phyloP scores from a whole-genome alignment of 208 protist genomes.

The Acanthamoeba lugdunensis region DNA sequence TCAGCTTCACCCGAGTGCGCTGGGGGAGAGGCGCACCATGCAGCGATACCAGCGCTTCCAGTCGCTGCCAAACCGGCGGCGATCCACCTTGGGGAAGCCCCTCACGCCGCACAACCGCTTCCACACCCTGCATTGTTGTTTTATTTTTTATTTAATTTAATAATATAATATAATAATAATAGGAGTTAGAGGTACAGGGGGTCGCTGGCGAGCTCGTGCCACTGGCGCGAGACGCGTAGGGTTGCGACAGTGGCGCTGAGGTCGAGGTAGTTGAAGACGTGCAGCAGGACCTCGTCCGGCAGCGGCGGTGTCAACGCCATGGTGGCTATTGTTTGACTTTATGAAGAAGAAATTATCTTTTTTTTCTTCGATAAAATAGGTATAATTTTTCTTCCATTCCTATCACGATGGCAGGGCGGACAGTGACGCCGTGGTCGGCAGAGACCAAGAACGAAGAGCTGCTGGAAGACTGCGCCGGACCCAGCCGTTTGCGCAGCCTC shows the following conservation, averaged over 20 bases:
- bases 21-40: neutral
- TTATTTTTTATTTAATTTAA: neutral
- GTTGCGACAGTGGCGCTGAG: neutral
- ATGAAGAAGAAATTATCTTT: too few relatives aligned
- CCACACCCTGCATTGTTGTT: neutral
- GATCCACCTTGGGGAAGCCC: neutral
- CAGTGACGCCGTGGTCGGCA: too few relatives aligned
- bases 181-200: neutral
- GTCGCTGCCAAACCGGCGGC: neutral
- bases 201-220: constrained; percentile 28
- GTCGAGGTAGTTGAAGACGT: constrained; percentile 26
- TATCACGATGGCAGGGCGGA: too few relatives aligned
- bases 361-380: too few relatives aligned
- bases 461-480: too few relatives aligned
- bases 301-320: neutral
- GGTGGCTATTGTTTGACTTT: neutral
- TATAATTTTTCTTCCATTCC: too few relatives aligned
- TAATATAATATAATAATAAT: neutral
- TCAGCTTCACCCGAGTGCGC: too few relatives aligned
- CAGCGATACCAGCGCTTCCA: constrained; percentile 38
- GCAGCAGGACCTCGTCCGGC: constrained; percentile 36
- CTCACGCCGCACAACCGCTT: neutral
- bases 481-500: too few relatives aligned
- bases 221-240: neutral
- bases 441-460: too few relatives aligned